Evolutionary conservation across 768 basidiomycete genomes (phyloP).

Genomic region (Lactifluus rugatus): DNA sequence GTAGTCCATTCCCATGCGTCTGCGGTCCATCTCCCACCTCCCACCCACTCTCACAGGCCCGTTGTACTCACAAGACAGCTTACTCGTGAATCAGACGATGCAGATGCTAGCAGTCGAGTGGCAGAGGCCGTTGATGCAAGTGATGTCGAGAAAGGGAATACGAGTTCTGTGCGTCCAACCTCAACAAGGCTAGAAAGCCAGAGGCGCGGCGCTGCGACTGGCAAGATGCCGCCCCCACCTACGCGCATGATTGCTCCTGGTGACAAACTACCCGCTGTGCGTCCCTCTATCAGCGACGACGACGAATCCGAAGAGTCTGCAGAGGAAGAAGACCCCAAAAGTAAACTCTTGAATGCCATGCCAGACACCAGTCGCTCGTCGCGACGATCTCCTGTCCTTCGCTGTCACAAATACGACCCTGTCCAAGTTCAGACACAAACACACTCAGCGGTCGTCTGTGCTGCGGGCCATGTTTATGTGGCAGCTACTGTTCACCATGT

Average conservation of each 20-base stretch:
- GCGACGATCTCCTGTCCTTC: constrained; percentile 35
- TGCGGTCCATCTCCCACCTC: background rate
- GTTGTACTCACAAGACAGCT: background rate
- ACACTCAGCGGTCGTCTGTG: constrained; percentile 43
- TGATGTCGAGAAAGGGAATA: background rate
- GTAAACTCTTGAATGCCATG: constrained; percentile 38
- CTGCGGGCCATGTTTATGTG: constrained; percentile 49
- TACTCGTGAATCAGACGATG: background rate
- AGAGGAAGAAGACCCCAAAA: constrained; percentile 43
- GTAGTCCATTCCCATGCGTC: background rate
- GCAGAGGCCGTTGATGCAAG: background rate
- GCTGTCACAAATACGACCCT: constrained; percentile 30
- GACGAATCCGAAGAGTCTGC: constrained; percentile 30
- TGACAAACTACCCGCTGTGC: constrained; percentile 58
- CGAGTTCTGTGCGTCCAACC: background rate
- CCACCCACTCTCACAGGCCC: background rate
- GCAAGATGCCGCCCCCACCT: constrained; percentile 56
- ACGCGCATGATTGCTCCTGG: constrained; percentile 62
- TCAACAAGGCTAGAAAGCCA: background rate
- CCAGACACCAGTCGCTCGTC: constrained; percentile 66
- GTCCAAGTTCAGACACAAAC: constrained; percentile 46
- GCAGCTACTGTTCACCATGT: constrained; percentile 51
- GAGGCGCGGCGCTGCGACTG: background rate
- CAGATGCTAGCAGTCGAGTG: background rate
- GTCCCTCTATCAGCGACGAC: constrained; percentile 39